phyloP scores from a whole-genome alignment of 176 grass and related monocot genomes.

The Oropetium thomaeum region DNA sequence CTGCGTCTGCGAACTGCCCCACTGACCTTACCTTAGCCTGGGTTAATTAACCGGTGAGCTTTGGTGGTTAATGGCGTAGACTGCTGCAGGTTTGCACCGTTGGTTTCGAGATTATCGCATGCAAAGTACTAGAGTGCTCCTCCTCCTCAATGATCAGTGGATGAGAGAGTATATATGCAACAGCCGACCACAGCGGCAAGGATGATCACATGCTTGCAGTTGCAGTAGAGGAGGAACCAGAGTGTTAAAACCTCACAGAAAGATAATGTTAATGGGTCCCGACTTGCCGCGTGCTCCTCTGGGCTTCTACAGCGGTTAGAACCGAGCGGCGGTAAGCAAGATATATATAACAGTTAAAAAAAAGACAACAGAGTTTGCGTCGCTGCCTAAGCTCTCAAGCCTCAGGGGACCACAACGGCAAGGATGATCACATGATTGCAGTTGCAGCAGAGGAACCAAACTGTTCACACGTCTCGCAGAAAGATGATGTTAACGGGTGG shows the following conservation, averaged over 20 bases:
- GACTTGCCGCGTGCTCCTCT: too few species aligned
- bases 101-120: neutral
- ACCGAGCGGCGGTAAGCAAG: too few species aligned
- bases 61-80: neutral
- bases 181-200: neutral
- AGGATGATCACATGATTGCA: neutral
- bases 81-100: neutral
- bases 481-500: neutral
- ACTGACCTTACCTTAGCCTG: neutral
- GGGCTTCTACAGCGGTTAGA: too few species aligned
- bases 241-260: neutral
- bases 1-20: neutral
- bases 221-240: neutral
- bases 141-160: too few species aligned
- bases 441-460: neutral
- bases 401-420: too few species aligned
- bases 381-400: too few species aligned
- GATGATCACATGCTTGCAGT: constrained; percentile 2
- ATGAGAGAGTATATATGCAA: too few species aligned
- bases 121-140: too few species aligned
- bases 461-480: neutral
- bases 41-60: neutral
- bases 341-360: too few species aligned
- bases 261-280: neutral
- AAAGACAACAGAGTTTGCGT: too few species aligned